phyloP scores from a whole-genome alignment of 805 yeast species.

The Metschnikowia arizonensis region DNA sequence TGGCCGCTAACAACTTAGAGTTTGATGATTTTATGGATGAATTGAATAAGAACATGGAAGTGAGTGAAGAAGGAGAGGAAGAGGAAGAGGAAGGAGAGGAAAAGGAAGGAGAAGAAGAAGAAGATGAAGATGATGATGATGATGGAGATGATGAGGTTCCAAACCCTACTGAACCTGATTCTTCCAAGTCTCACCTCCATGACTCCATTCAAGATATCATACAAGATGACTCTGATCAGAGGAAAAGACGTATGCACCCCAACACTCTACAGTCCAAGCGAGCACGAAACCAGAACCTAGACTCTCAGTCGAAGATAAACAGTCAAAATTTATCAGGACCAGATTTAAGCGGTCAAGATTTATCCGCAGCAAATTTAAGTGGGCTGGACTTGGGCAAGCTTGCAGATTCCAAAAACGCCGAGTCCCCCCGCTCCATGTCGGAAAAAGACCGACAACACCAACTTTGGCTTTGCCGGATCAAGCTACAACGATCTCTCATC shows the following conservation, averaged over 20 bases:
- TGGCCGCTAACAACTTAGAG: constrained; percentile 34
- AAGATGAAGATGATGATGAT: neutral
- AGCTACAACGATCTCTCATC: constrained; percentile 46
- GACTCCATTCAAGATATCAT: neutral
- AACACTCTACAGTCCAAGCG: constrained; percentile 5
- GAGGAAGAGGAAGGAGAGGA: constrained; percentile 10
- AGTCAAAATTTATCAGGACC: neutral
- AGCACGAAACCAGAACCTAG: neutral
- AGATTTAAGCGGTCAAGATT: neutral
- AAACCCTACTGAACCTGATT: neutral
- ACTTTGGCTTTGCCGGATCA: constrained; percentile 46
- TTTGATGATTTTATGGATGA: constrained; percentile 35
- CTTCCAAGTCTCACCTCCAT: neutral
- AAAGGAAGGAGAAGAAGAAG: constrained; percentile 12
- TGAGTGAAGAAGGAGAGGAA: constrained; percentile 9
- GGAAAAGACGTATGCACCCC: neutral
- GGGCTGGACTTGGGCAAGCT: neutral
- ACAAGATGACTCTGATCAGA: neutral
- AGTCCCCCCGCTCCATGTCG: constrained; percentile 15
- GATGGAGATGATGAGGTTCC: neutral
- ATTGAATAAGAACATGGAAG: constrained; percentile 19
- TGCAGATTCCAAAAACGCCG: neutral
- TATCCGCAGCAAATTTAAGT: no score
- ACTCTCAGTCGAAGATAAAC: no score
- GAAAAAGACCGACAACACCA: constrained; percentile 43